phyloP scores from a whole-genome alignment of 495 filamentous ascomycete species.

The Margaritispora aquatica region DNA sequence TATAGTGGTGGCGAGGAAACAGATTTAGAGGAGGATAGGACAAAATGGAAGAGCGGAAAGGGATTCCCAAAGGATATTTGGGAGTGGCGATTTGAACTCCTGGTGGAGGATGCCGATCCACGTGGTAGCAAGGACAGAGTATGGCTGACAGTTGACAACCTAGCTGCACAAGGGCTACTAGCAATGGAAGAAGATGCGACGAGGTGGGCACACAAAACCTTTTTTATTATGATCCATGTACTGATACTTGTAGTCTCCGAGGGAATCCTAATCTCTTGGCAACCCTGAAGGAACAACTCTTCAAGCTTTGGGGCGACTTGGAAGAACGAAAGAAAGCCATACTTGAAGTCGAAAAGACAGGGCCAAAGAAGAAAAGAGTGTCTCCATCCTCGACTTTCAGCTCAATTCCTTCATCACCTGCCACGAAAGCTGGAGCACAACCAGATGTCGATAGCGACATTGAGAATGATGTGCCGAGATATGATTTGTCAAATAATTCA shows the following conservation, averaged over 20 bases:
- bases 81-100: slow-evolving; percentile 76
- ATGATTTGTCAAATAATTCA: not conserved
- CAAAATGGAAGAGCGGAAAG: slow-evolving; percentile 12
- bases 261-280: slow-evolving; percentile 36
- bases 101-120: slow-evolving; percentile 56
- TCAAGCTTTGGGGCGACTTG: slow-evolving; percentile 79
- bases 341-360: not conserved
- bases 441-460: slow-evolving; percentile 22
- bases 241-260: slow-evolving; percentile 45
- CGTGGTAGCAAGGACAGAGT: slow-evolving; percentile 37
- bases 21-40: slow-evolving; percentile 26
- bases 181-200: slow-evolving; percentile 48
- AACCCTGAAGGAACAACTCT: slow-evolving; percentile 63
- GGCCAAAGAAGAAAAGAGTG: not conserved
- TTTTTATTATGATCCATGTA: not conserved
- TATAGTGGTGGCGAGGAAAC: slow-evolving; percentile 31
- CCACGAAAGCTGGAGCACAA: slow-evolving; percentile 8
- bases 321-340: slow-evolving; percentile 54
- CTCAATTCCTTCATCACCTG: slow-evolving; percentile 18
- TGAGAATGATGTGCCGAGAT: slow-evolving; percentile 5
- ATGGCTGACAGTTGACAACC: slow-evolving; percentile 60
- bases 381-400: slow-evolving; percentile 22
- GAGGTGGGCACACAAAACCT: slow-evolving; percentile 44
- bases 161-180: slow-evolving; percentile 59
- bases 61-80: slow-evolving; percentile 37